Conservation (phyloP, 2,329 filamentous ascomycete species). For the Xylariaceae sp. region DNA sequence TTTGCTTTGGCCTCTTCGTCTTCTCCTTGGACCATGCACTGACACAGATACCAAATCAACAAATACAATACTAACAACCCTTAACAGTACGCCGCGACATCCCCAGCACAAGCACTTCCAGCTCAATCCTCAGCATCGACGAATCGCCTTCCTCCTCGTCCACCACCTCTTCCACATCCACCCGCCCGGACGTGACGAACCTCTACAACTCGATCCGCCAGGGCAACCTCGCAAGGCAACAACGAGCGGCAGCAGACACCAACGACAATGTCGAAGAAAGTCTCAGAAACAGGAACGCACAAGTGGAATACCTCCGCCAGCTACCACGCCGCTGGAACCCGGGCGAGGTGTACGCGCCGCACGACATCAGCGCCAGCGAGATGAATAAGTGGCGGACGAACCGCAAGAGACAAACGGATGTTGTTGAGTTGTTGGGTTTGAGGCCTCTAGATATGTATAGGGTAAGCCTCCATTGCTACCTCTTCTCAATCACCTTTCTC, state of each 20-base stretch:
- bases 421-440: slow-evolving; percentile 74
- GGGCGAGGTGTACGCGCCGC: slow-evolving; percentile 87
- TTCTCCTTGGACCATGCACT: no score
- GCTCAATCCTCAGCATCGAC: slow-evolving; percentile 24
- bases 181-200: no score
- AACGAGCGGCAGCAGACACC: not conserved
- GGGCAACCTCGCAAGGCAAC: not conserved
- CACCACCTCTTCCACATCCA: not conserved
- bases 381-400: slow-evolving; percentile 73
- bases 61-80: not conserved
- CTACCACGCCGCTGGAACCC: slow-evolving; percentile 66
- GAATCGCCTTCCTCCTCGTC: no score
- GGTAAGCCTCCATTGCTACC: slow-evolving; percentile 48
- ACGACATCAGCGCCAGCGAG: slow-evolving; percentile 76
- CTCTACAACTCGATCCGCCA: no score
- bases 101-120: slow-evolving; percentile 10
- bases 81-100: slow-evolving; percentile 19
- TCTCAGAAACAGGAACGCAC: slow-evolving; percentile 37
- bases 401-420: slow-evolving; percentile 57
- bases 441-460: slow-evolving; percentile 84
- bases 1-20: not conserved
- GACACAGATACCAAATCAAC: not conserved
- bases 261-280: slow-evolving; percentile 30
- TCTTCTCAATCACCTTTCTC: not conserved
- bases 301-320: slow-evolving; percentile 56